Evolutionary conservation across 163 green algal species (phyloP).

Genomic region (Prototheca wickerhamii): DNA sequence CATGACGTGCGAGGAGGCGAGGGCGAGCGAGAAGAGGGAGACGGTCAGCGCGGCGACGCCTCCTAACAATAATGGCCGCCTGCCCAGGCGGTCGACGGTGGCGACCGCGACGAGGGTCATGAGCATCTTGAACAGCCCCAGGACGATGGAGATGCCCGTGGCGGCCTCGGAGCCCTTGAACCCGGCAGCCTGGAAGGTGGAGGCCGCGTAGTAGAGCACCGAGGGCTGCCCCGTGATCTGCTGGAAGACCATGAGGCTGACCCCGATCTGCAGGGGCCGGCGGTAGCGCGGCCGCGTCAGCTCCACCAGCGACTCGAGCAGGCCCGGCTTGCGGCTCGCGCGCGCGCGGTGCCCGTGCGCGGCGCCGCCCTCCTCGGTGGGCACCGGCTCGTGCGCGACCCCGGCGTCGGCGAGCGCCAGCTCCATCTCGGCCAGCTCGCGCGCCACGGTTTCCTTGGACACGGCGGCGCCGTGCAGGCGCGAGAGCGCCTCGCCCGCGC

Average conservation of each 20-base stretch:
- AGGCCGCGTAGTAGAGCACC: slow-evolving; percentile 79
- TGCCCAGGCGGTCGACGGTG: slow-evolving; percentile 55
- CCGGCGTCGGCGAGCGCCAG: slow-evolving; percentile 1
- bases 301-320: background rate
- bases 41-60: slow-evolving; percentile 43
- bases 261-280: slow-evolving; percentile 49
- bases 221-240: slow-evolving; percentile 90
- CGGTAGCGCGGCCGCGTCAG: slow-evolving; percentile 20
- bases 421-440: slow-evolving; percentile 29
- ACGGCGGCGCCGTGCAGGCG: slow-evolving; percentile 27
- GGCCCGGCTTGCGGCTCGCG: too few species aligned
- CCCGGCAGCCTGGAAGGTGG: slow-evolving; percentile 66
- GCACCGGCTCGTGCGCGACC: too few species aligned
- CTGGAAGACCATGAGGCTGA: slow-evolving; percentile 64
- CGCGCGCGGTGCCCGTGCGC: too few species aligned
- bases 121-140: slow-evolving; percentile 81
- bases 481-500: slow-evolving; percentile 32
- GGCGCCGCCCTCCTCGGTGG: too few species aligned
- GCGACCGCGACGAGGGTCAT: slow-evolving; percentile 67
- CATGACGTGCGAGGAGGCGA: background rate
- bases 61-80: slow-evolving; percentile 64
- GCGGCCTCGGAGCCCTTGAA: slow-evolving; percentile 47
- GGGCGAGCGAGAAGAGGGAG: slow-evolving; percentile 40
- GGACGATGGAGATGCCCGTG: slow-evolving; percentile 47
- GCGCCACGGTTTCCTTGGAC: slow-evolving; percentile 8